Base-by-base conservation (phyloP, 192 early-diverging fungal genomes). In the Backusella psychrophila region DNA sequence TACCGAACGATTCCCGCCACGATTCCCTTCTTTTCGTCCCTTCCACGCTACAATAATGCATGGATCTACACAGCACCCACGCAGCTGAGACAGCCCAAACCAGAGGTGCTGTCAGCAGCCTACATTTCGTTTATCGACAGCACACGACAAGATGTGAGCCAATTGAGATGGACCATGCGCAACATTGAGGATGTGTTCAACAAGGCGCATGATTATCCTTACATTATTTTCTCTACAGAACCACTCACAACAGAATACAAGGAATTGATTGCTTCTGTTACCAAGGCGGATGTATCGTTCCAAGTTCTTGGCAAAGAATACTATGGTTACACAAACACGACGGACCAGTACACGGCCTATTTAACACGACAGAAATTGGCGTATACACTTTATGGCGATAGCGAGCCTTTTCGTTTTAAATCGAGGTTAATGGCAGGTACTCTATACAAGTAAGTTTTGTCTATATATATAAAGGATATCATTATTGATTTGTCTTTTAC, bases 401-500 rank as follows among this genome's bases (percentile, higher is more conserved):
- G 72, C 17, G 75, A 80, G n/a, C 42, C 74, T 12, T 77, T 73
- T 53, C 71, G 78, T 0, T 89, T 87, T 79, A 81, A 89, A 71
- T 89, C 92, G 44, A 75, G 82, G 14, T 80, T 79, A 15, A 65
- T 79, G 73, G 72, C 75, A 29, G 82, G 82, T 26, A 71, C 72
- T 4, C 72, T 83, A 3, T 83, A 71, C 63, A 73, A 68, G 82
- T 83, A 80, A 83, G 6, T n/a, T n/a, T n/a, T n/a, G n/a, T n/a
- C 14, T 44, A 3, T 44, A 44, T 14, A 44, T 44, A 44, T 44
- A 90, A 15, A 49, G 15, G 1, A 19, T 0, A 49, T 33, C 33
- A 33, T 33, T 33, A 17, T 19, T 90, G 72, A 84, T 88, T 52
- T 84, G 90, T 63, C 89, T 90, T 71, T 89, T 91, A 31, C 33